These are phyloP conservation scores for Epichloe amarillans DNA, from an alignment of 2,329 filamentous ascomycete genomes.

Conservation along the genomic window DNA sequence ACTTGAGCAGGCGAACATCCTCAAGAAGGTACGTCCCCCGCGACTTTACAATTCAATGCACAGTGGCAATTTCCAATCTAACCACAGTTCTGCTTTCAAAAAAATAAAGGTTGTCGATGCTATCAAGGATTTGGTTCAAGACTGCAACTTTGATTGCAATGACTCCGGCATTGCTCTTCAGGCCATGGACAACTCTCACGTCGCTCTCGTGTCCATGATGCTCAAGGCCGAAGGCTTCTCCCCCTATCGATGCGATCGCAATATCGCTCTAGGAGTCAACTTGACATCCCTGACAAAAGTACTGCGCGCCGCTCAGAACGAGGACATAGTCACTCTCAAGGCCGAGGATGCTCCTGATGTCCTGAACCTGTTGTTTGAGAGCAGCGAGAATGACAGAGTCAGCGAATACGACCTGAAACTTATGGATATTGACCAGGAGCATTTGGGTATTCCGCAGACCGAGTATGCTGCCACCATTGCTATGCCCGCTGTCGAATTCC, in stretches of 20 bases:
- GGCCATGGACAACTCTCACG: conserved; percentile 99
- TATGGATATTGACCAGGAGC: conserved; percentile 99
- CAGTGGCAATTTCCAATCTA: neutral
- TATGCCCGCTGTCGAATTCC: conserved; percentile 84
- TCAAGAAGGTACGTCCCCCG: conserved; percentile 68
- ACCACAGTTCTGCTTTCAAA: neutral
- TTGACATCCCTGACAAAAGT: conserved; percentile 94
- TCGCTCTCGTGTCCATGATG: conserved; percentile 97
- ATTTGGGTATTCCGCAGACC: conserved; percentile 96
- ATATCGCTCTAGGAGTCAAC: conserved; percentile 96
- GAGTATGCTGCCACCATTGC: conserved; percentile 86
- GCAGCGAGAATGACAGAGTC: conserved; percentile 70
- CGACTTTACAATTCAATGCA: no score
- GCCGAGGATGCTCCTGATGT: conserved; percentile 93
- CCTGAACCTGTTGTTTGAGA: conserved; percentile 93
- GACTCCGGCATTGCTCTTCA: conserved; percentile 96
- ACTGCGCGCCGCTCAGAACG: conserved; percentile 81
- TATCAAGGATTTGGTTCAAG: conserved; percentile 97
- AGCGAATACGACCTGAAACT: conserved; percentile 99
- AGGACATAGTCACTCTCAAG: conserved; percentile 92
- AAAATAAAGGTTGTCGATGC: conserved; percentile 77
- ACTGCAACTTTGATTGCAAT: conserved; percentile 99
- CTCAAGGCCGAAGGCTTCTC: conserved; percentile 91
- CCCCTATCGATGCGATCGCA: conserved; percentile 95
- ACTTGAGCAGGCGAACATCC: conserved; percentile 80